These are phyloP conservation scores for Geranium incanum DNA, from an alignment of 441 rosid species.

Conservation along the genomic window DNA sequence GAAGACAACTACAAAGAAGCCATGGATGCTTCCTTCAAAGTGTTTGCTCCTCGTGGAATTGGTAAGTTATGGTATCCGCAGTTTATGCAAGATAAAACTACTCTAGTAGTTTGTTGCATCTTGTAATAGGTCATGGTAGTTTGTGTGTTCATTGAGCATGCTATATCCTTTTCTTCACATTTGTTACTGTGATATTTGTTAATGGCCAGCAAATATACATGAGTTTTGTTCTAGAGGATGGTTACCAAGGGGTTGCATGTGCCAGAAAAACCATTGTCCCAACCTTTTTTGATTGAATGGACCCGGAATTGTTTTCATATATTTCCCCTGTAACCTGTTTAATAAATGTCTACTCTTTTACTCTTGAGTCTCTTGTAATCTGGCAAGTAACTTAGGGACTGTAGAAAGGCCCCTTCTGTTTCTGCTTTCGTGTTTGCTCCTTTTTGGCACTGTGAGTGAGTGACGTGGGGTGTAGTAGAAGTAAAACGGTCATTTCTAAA, in stretches of 20 bases:
- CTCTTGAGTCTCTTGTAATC: not conserved
- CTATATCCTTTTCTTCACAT: slow-evolving; percentile 2
- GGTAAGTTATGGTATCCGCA: slow-evolving; percentile 45
- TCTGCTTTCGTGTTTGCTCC: not conserved
- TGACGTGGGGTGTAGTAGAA: not conserved
- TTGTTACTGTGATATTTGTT: not conserved
- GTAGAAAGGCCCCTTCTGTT: not conserved
- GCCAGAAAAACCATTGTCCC: not conserved
- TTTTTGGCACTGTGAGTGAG: not conserved
- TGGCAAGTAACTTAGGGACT: not conserved
- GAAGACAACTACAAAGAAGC: slow-evolving; percentile 96
- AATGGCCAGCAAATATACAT: not conserved
- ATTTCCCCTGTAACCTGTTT: slow-evolving; percentile 4
- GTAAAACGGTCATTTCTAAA: not conserved
- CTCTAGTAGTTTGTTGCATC: slow-evolving; percentile 12
- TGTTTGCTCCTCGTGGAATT: slow-evolving; percentile 75
- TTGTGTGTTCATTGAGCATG: slow-evolving; percentile 1
- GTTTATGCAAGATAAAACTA: slow-evolving; percentile 15
- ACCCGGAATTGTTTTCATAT: slow-evolving; percentile 13
- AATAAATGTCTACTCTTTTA: slow-evolving; percentile 2
- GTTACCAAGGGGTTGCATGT: not conserved
- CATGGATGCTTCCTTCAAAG: slow-evolving; percentile 68
- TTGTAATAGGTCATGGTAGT: slow-evolving; percentile 10
- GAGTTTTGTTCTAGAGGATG: not conserved
- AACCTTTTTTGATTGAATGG: not conserved